Conservation (phyloP, 148 eudicot genomes). For the Simmondsia chinensis region DNA sequence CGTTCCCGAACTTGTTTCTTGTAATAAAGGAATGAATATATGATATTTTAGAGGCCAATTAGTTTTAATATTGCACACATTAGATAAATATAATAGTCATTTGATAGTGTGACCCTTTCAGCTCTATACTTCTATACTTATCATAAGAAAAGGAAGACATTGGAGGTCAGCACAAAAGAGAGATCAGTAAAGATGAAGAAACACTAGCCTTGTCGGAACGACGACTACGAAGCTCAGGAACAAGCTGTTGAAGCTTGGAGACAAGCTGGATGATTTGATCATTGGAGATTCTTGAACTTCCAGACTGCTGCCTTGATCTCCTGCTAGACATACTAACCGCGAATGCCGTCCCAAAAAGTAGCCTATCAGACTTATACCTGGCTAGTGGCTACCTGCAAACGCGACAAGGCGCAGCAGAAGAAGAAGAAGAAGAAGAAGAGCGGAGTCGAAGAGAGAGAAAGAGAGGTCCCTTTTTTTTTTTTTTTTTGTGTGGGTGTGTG, state of each 20-base stretch:
- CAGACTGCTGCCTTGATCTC: conserved; percentile 48
- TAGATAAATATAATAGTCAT: too few relatives aligned
- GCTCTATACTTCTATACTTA: too few relatives aligned
- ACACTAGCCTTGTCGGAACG: conserved; percentile 44
- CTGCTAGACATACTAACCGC: conserved; percentile 48
- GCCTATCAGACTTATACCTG: neutral
- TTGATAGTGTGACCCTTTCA: too few relatives aligned
- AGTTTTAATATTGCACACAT: too few relatives aligned
- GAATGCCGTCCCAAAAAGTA: neutral
- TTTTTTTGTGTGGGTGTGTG: too few relatives aligned
- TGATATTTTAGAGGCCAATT: too few relatives aligned
- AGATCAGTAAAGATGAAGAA: neutral
- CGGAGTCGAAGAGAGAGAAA: neutral
- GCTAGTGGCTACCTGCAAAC: neutral
- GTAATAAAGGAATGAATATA: too few relatives aligned
- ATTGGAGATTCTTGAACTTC: conserved; percentile 48
- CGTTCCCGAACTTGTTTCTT: too few relatives aligned
- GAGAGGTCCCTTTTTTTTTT: too few relatives aligned
- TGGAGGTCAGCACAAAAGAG: neutral
- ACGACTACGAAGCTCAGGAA: conserved; percentile 62
- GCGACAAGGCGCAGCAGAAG: conserved; percentile 5
- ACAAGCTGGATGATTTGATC: conserved; percentile 72
- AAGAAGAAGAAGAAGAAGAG: conserved; percentile 3
- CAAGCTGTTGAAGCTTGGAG: conserved; percentile 65
- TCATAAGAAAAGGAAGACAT: neutral